Evolutionary conservation across 345 rosid species (phyloP), one percentile per base, ranked within the genome.

Genomic region (Moricandia moricandioides): DNA sequence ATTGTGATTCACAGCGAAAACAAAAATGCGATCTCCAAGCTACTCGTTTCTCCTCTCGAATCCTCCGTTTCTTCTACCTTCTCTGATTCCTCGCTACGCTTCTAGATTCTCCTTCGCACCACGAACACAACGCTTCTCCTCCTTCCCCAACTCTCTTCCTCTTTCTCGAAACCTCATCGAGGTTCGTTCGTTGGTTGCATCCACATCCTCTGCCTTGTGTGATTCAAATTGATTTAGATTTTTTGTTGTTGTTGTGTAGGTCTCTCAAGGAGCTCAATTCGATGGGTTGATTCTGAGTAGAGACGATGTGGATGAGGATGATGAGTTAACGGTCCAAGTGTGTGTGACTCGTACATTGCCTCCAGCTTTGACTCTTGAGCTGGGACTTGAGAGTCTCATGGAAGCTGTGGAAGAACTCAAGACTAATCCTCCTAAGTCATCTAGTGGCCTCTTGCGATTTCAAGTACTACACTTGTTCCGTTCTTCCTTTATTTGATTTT

Each of bases 311-410:
- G 49, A 62, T 52, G 85, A 81, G 73, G 89, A 88, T 37, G 79
- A 77, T 47, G 87, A 82, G 34, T 51, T 88, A 69, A 79, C 81
- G 74, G 84, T 94, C 29, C 91, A 88, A 82, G 86, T 82, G 10
- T 86, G 88, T 75, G 72, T 89, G 69, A 88, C 86, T 17, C 87
- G 87, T 61, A 87, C 85, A 47, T 80, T 91, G 78, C 85, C 92
- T 59, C 95, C 95, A 30, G 98, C 96, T 6, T 82, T 91, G 85
- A 87, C 96, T 62, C 86, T 94, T 57, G 85, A 89, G 73, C 65
- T 67, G 17, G 98, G 97, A 1, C 83, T 94, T 0, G 74, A 82
- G 78, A 80, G 87, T 10, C 79, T 94, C 5, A 78, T 73, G 65
- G 86, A 79, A 29, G 94, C 88, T 64, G 83, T 94, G 1, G 83